These are phyloP conservation scores for Venustampulla echinocandica DNA, from an alignment of 495 filamentous ascomycete genomes.

Conservation along the genomic window DNA sequence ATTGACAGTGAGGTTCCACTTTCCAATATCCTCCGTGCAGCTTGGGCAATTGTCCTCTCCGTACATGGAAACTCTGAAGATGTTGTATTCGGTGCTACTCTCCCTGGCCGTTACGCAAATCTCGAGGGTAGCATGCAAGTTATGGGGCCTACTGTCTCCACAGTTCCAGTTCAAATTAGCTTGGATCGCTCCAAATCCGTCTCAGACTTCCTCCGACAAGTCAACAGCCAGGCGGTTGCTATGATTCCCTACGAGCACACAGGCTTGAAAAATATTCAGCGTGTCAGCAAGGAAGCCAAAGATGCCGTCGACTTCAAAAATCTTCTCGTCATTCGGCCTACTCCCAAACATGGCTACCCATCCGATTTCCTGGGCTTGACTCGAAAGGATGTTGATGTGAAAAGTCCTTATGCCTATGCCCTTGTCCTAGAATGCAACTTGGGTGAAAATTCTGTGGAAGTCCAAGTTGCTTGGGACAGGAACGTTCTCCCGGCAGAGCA, in stretches of 20 bases:
- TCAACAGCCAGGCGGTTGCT: background rate
- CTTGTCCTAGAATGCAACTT: background rate
- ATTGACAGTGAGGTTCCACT: background rate
- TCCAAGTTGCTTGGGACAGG: slow-evolving; percentile 14
- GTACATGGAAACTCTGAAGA: background rate
- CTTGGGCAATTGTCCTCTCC: background rate
- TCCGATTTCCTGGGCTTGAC: background rate
- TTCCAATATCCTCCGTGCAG: background rate
- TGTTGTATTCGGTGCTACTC: background rate
- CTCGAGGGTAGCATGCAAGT: background rate
- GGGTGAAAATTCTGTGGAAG: background rate
- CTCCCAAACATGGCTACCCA: too few species aligned
- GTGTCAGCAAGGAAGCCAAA: background rate
- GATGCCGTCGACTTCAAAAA: background rate
- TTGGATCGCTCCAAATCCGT: background rate
- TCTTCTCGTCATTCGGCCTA: background rate
- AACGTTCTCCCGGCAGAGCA: slow-evolving; percentile 11
- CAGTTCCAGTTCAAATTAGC: background rate
- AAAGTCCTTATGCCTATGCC: background rate
- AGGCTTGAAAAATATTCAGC: background rate
- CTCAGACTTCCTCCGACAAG: background rate
- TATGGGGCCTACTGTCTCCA: background rate
- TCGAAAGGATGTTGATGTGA: background rate
- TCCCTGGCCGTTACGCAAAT: background rate
- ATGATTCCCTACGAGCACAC: background rate